Evolutionary conservation across 2,329 filamentous ascomycete genomes (phyloP).

Genomic region (Chalaropsis thielavioides): DNA sequence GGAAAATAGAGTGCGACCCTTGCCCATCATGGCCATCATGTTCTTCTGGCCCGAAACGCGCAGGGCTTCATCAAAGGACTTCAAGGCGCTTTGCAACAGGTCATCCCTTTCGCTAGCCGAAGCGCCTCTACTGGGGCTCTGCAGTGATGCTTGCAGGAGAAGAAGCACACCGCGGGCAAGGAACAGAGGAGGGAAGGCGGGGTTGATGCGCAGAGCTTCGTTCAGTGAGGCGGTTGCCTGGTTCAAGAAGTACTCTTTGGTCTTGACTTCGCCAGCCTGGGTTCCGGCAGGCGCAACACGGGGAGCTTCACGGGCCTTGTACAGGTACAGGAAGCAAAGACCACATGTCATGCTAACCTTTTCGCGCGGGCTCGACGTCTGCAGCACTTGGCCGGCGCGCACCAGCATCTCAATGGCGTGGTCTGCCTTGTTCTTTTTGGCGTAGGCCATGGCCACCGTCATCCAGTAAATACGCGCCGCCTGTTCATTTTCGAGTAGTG

Average conservation of each 20-base stretch:
- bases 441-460: conserved; percentile 91
- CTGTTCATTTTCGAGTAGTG: conserved; percentile 83
- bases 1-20: conserved; percentile 73
- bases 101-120: conserved; percentile 49
- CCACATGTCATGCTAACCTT: conserved; percentile 72
- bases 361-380: conserved; percentile 61
- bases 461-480: conserved; percentile 92
- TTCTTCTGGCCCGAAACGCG: conserved; percentile 75
- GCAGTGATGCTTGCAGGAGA: conserved; percentile 73
- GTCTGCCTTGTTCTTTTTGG: conserved; percentile 87
- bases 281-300: conserved; percentile 47
- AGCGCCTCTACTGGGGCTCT: conserved; percentile 45
- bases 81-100: conserved; percentile 68
- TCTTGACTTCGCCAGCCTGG: conserved; percentile 55
- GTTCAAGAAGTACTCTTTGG: conserved; percentile 86
- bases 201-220: conserved; percentile 87
- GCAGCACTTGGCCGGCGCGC: conserved; percentile 57
- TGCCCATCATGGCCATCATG: conserved; percentile 82
- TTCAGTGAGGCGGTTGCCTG: conserved; percentile 84
- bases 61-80: conserved; percentile 88
- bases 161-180: conserved; percentile 81
- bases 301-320: conserved; percentile 71
- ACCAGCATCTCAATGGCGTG: conserved; percentile 61
- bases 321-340: conserved; percentile 80
- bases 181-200: conserved; percentile 79